phyloP scores from a whole-genome alignment of 768 basidiomycete species.

The Boletellus ananas region DNA sequence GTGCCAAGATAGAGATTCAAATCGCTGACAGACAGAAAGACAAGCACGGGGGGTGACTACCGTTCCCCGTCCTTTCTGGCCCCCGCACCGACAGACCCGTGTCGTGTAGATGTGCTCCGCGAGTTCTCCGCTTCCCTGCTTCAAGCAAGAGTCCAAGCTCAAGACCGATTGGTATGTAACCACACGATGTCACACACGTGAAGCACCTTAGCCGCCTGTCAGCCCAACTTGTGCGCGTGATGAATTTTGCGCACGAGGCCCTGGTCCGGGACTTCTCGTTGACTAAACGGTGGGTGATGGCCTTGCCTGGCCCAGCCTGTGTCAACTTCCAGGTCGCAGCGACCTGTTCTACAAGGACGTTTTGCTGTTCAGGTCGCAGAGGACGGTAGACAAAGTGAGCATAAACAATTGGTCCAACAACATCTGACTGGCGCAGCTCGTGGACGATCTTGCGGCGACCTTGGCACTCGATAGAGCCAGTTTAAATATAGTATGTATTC shows the following conservation, averaged over 20 bases:
- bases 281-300: constrained; percentile 57
- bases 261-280: constrained; percentile 48
- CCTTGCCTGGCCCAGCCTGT: constrained; percentile 6
- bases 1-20: constrained; percentile 30
- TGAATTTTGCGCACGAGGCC: constrained; percentile 70
- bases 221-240: constrained; percentile 69
- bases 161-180: constrained; percentile 38
- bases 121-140: constrained; percentile 37
- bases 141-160: constrained; percentile 35
- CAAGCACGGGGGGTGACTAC: constrained; percentile 27
- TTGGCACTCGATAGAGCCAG: constrained; percentile 68
- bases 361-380: constrained; percentile 69
- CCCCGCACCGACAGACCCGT: not conserved
- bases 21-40: constrained; percentile 37
- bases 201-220: not conserved
- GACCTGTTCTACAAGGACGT: constrained; percentile 91
- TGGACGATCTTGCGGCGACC: constrained; percentile 88
- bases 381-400: constrained; percentile 71
- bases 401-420: not conserved
- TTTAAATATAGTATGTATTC: constrained; percentile 62
- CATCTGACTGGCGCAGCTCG: constrained; percentile 48
- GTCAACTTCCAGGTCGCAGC: constrained; percentile 35
- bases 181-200: not conserved
- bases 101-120: constrained; percentile 10
- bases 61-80: not conserved